Conservation (phyloP, 2,329 filamentous ascomycete species). For the Nectriaceae sp. region DNA sequence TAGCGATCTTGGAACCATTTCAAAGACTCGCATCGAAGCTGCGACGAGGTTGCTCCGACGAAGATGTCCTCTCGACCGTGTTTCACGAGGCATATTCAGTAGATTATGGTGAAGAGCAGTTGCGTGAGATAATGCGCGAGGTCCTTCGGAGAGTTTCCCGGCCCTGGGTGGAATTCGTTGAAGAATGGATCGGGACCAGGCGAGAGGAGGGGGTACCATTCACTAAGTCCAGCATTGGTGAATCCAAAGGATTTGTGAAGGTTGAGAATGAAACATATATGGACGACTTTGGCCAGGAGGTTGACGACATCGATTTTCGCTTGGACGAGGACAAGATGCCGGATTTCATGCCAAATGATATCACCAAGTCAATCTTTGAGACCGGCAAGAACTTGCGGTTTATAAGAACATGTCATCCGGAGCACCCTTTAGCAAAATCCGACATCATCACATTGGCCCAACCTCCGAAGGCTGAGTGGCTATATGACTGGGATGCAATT, state of each 20-base stretch:
- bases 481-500: slow-evolving; percentile 72
- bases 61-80: slow-evolving; percentile 61
- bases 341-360: slow-evolving; percentile 68
- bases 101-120: slow-evolving; percentile 62
- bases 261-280: slow-evolving; percentile 55
- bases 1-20: slow-evolving; percentile 53
- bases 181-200: slow-evolving; percentile 74
- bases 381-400: slow-evolving; percentile 76
- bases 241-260: slow-evolving; percentile 61
- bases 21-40: slow-evolving; percentile 51
- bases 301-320: slow-evolving; percentile 60
- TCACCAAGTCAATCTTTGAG: slow-evolving; percentile 74
- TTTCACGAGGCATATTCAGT: slow-evolving; percentile 63
- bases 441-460: slow-evolving; percentile 46
- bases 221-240: slow-evolving; percentile 46
- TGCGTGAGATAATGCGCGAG: slow-evolving; percentile 67
- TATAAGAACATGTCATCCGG: slow-evolving; percentile 68
- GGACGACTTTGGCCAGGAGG: slow-evolving; percentile 61
- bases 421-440: slow-evolving; percentile 66
- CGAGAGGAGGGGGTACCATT: slow-evolving; percentile 57
- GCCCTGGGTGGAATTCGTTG: slow-evolving; percentile 68
- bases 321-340: slow-evolving; percentile 69
- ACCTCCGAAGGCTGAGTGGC: slow-evolving; percentile 65
- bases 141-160: slow-evolving; percentile 63
- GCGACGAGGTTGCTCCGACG: slow-evolving; percentile 51